Conservation (phyloP, 163 green algal genomes). For the Scenedesmus sp. region DNA sequence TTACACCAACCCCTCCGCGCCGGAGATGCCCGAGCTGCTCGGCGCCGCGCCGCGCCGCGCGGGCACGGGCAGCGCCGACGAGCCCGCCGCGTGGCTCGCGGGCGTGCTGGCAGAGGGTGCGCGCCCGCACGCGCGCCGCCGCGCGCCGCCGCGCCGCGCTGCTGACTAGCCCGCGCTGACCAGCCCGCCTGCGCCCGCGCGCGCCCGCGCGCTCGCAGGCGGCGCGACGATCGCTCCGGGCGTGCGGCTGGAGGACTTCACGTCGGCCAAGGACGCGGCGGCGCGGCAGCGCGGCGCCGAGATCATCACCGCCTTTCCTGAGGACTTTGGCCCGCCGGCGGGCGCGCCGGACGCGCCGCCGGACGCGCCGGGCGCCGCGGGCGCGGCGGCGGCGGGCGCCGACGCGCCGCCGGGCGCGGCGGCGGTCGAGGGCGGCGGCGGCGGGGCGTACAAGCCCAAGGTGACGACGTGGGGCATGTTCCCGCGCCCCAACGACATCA, state of each 20-base stretch:
- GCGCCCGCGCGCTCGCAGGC: no score
- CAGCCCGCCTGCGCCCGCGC: not conserved
- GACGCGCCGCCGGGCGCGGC: slow-evolving; percentile 30
- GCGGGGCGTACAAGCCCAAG: slow-evolving; percentile 44
- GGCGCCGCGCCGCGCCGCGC: not conserved
- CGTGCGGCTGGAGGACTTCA: slow-evolving; percentile 62
- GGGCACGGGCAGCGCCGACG: slow-evolving; percentile 20
- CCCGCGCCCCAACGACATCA: slow-evolving; percentile 81
- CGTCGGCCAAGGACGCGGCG: slow-evolving; percentile 51
- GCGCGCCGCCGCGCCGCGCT: not conserved
- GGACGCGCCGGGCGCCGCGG: slow-evolving; percentile 4
- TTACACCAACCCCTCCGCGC: slow-evolving; percentile 23
- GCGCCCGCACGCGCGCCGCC: not conserved
- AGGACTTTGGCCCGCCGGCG: slow-evolving; percentile 43
- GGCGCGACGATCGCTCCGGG: not conserved
- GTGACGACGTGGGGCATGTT: slow-evolving; percentile 88
- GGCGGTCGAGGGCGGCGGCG: not conserved
- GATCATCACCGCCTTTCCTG: slow-evolving; percentile 60
- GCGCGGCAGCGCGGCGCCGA: slow-evolving; percentile 50
- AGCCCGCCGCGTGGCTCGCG: slow-evolving; percentile 30
- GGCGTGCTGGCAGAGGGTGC: slow-evolving; percentile 37
- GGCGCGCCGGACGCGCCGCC: no score
- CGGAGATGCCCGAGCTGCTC: slow-evolving; percentile 5
- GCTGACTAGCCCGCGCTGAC: not conserved
- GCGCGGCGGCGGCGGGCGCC: slow-evolving; percentile 8